A percentile compares a stretch with the other conserved stretches of the same genome.
Conservation (phyloP, 768 basidiomycete species). For the Floccularia luteovirens region DNA sequence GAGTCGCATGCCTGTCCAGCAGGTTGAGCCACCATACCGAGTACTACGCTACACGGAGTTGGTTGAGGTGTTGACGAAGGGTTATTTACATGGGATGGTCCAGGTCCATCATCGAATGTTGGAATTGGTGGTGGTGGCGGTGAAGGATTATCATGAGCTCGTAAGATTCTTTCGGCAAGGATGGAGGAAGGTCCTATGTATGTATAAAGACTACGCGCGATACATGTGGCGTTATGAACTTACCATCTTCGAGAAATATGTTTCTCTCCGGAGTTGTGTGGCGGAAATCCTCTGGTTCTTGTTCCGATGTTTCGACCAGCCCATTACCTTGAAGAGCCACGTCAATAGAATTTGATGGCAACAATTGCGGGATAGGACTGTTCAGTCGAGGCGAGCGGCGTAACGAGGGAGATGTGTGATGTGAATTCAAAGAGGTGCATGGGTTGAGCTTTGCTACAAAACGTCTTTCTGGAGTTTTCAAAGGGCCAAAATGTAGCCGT, state of each 20-base stretch:
- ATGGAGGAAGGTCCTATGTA: slow-evolving; percentile 57
- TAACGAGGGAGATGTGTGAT: slow-evolving; percentile 17
- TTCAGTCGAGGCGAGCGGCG: slow-evolving; percentile 49
- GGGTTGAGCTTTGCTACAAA: slow-evolving; percentile 26
- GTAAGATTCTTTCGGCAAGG: slow-evolving; percentile 57
- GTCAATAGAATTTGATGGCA: not conserved
- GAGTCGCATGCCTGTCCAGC: no score
- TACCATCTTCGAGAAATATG: slow-evolving; percentile 34
- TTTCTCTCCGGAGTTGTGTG: slow-evolving; percentile 45
- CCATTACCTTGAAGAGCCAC: no score
- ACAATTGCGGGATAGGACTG: slow-evolving; percentile 21
- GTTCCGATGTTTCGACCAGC: slow-evolving; percentile 20
- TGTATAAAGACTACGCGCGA: slow-evolving; percentile 3
- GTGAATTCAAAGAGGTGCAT: slow-evolving; percentile 16
- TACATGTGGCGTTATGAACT: slow-evolving; percentile 13
- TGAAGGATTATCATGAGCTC: slow-evolving; percentile 72
- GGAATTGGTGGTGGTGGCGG: slow-evolving; percentile 29
- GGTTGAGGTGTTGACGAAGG: no score
- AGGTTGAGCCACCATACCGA: no score
- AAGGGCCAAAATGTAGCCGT: slow-evolving; percentile 41
- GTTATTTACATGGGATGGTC: no score
- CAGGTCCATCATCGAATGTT: no score
- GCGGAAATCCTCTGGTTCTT: slow-evolving; percentile 25
- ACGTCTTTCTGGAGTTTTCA: slow-evolving; percentile 46
- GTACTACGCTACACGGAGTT: no score